phyloP scores from a whole-genome alignment of 495 filamentous ascomycete genomes.

The Tuber aestivum region DNA sequence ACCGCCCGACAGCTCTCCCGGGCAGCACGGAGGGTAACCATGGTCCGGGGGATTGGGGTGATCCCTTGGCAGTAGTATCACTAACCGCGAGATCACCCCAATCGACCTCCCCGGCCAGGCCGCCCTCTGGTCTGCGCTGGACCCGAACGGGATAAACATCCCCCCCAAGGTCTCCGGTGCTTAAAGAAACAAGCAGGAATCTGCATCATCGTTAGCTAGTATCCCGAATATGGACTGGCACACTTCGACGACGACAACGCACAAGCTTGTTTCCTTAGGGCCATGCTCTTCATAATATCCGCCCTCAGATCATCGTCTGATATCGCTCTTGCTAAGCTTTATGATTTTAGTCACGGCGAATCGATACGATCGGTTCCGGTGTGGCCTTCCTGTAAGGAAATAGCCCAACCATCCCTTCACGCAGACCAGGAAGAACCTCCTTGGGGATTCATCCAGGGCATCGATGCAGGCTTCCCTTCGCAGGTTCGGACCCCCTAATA shows the following conservation, averaged over 20 bases:
- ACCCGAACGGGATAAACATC: background rate
- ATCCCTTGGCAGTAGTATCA: background rate
- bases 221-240: background rate
- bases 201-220: background rate
- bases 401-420: background rate
- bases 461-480: background rate
- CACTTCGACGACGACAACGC: background rate
- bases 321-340: background rate
- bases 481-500: background rate
- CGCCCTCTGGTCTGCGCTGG: background rate
- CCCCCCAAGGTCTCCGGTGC: background rate
- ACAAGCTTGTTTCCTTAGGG: background rate
- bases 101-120: background rate
- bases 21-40: background rate
- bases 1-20: background rate
- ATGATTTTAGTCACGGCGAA: background rate
- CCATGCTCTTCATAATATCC: background rate
- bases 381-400: background rate
- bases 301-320: conserved; percentile 3
- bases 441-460: background rate
- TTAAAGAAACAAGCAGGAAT: background rate
- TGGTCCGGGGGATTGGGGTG: background rate
- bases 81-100: background rate
- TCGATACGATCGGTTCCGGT: background rate
- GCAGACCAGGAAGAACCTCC: background rate